phyloP scores from a whole-genome alignment of 768 basidiomycete genomes.

The Astraeus odoratus region DNA sequence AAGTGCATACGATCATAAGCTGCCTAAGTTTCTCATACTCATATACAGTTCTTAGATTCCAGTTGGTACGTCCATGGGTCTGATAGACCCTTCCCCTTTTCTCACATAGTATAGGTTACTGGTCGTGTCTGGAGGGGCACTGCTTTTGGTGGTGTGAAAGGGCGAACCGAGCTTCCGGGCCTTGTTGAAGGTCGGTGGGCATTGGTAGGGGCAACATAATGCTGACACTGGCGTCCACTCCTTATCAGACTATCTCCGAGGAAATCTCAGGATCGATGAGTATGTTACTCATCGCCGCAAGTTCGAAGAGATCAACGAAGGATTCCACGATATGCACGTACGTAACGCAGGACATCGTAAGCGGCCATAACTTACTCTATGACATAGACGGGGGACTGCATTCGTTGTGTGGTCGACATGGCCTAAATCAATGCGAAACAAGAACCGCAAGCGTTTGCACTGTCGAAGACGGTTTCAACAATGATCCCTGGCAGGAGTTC shows the following conservation, averaged over 20 bases:
- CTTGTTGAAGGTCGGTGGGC: conserved; percentile 70
- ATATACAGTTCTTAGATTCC: conserved; percentile 35
- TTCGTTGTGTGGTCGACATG: conserved; percentile 96
- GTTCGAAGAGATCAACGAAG: conserved; percentile 72
- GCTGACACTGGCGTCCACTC: conserved; percentile 2
- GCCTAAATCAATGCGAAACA: conserved; percentile 25
- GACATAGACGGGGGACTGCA: conserved; percentile 71
- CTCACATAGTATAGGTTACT: conserved; percentile 48
- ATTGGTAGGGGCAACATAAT: background rate
- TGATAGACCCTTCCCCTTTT: background rate
- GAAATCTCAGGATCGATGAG: conserved; percentile 86
- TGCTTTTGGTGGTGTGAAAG: conserved; percentile 98
- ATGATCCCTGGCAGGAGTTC: background rate
- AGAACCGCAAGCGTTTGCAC: background rate
- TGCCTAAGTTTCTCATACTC: conserved; percentile 11
- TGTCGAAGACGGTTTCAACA: conserved; percentile 8
- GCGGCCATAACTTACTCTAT: conserved; percentile 1
- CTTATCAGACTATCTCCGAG: conserved; percentile 65
- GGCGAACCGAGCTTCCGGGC: conserved; percentile 89
- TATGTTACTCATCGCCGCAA: conserved; percentile 86
- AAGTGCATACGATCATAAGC: conserved; percentile 22
- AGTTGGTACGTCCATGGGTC: conserved; percentile 28
- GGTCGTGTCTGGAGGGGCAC: conserved; percentile 91
- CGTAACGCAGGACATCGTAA: conserved; percentile 27
- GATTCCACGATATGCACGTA: conserved; percentile 97